Evolutionary conservation across 371 early-diverging fungal genomes (phyloP), one percentile per base, ranked within the genome.

Genomic region (Coemansia sp.): DNA sequence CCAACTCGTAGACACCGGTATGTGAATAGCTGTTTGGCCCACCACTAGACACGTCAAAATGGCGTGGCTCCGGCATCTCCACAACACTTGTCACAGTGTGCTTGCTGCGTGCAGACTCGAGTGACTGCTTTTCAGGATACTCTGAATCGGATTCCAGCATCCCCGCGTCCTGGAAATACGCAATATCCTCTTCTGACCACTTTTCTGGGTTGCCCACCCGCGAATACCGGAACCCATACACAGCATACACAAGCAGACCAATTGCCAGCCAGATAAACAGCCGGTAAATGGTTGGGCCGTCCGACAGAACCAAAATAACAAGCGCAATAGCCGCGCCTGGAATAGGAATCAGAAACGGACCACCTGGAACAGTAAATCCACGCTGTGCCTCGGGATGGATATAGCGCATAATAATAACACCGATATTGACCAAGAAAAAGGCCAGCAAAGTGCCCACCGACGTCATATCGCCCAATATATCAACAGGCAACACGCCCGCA

Each of bases 401-500:
- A 64, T 84, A 84, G 9, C 94, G 87, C 82, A 94, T 83, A 26
- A 94, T 86, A 51, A 89, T 82, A 3, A 90, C 89, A 56, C 90
- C 90, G 37, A 87, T 69, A 65, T 91, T 90, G 28, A 94, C 94
- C 25, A 94, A 80, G 67, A 92, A 89, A 84, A 93, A 94, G 0
- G 93, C 91, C 65, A 93, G 82, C 33, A 95, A 80, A 0, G 96
- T 94, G 14, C 94, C 94, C 37, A 93, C 85, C 1, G 91, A 90
- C 2, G 93, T 91, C 84, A 95, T 85, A 64, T 94, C 91, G 60
- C 91, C 91, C 4, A 94, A 80, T 14, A 94, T 77, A 60, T 90
- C 92, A 8, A 94, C 87, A 4, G 96, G 95, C 30, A 95, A 78
- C 5, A 93, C 52, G 3, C 87, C 93, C 3, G 91, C 88, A 9